These are phyloP conservation scores for Staphylotrichum tortipilum DNA, from an alignment of 495 filamentous ascomycete species.

Conservation along the genomic window DNA sequence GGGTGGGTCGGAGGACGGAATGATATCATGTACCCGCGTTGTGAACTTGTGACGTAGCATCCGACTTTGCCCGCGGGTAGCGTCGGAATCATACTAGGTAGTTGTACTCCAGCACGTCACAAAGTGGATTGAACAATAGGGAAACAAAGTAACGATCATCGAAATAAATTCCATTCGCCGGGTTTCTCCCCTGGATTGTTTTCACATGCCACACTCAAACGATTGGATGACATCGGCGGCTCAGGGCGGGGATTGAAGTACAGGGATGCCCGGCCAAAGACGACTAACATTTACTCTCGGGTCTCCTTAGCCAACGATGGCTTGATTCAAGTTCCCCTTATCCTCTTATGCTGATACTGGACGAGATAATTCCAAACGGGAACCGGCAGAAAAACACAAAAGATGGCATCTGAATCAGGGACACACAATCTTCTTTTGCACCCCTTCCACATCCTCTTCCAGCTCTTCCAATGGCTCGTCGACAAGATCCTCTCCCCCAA, in stretches of 20 bases:
- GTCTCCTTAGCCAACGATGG: background rate
- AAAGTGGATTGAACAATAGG: too few species aligned
- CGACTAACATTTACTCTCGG: too few species aligned
- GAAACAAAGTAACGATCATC: too few species aligned
- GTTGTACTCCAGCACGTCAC: too few species aligned
- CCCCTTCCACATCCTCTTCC: conserved; percentile 52
- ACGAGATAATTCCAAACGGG: background rate
- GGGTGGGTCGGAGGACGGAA: too few species aligned
- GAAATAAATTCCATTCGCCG: too few species aligned
- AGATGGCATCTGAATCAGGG: conserved; percentile 1
- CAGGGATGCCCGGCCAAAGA: conserved; percentile 1
- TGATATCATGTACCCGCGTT: too few species aligned
- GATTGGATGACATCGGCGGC: conserved; percentile 2
- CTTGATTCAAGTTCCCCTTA: background rate
- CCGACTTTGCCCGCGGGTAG: too few species aligned
- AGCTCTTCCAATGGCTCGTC: conserved; percentile 58
- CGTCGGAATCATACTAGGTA: too few species aligned
- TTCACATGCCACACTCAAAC: background rate
- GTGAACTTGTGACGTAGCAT: too few species aligned
- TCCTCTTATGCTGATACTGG: too few species aligned
- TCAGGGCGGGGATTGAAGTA: background rate
- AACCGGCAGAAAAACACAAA: background rate
- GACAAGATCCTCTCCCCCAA: conserved; percentile 58
- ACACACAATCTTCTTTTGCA: conserved; percentile 22
- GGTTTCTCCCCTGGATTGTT: background rate